Evolutionary conservation across 148 eudicot species (phyloP).

Genomic region (Rhododendron molle): DNA sequence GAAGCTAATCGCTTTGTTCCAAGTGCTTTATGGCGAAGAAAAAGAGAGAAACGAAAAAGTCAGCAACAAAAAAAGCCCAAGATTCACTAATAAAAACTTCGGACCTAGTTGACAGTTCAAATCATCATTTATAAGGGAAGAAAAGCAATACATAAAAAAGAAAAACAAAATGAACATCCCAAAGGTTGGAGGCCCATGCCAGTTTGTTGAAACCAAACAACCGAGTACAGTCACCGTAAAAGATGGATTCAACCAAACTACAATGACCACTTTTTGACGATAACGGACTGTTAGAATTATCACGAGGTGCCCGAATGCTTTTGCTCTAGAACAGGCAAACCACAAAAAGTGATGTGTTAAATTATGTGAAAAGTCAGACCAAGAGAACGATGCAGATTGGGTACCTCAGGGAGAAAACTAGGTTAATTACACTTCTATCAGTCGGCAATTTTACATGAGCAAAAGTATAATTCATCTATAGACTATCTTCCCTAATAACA

Average conservation of each 20-base stretch:
- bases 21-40: background rate
- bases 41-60: background rate
- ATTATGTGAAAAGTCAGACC: background rate
- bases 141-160: background rate
- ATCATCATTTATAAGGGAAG: background rate
- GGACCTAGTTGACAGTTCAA: background rate
- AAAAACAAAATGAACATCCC: background rate
- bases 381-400: background rate
- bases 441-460: background rate
- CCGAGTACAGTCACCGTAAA: background rate
- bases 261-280: background rate
- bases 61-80: background rate
- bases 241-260: background rate
- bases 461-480: background rate
- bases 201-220: background rate
- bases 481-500: background rate
- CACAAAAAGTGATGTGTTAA: background rate
- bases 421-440: background rate
- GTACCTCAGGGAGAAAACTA: background rate
- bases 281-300: background rate
- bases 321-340: background rate
- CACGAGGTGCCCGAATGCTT: background rate
- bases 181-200: background rate
- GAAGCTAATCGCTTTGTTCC: constrained; percentile 6
- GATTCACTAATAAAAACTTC: background rate